phyloP scores from a whole-genome alignment of 768 basidiomycete genomes.

The Macrocybe gigantea region DNA sequence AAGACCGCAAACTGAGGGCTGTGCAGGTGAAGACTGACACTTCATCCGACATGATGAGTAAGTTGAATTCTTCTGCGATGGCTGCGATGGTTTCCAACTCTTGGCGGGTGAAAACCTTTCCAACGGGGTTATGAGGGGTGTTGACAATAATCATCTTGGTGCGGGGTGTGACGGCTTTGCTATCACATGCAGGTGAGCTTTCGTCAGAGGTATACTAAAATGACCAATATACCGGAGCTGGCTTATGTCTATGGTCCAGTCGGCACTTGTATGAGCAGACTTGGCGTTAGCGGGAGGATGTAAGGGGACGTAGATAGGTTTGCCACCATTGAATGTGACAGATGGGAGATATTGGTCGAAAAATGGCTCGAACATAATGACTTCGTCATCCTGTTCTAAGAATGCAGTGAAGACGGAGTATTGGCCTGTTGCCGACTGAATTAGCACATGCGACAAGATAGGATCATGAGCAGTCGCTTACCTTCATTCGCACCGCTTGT shows the following conservation, averaged over 20 bases:
- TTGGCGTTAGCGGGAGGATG: constrained; percentile 66
- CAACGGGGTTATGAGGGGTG: constrained; percentile 97
- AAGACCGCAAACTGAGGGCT: not conserved
- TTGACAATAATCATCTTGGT: constrained; percentile 96
- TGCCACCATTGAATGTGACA: constrained; percentile 90
- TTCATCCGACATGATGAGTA: constrained; percentile 93
- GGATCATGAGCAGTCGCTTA: constrained; percentile 19
- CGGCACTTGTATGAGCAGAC: constrained; percentile 50
- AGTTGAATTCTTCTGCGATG: constrained; percentile 86
- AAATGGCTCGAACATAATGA: constrained; percentile 98
- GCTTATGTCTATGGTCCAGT: constrained; percentile 89
- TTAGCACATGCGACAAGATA: not conserved
- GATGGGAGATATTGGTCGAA: constrained; percentile 95
- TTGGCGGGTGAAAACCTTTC: constrained; percentile 84
- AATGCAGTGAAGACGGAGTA: constrained; percentile 93
- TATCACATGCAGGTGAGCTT: constrained; percentile 16
- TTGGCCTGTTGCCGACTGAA: constrained; percentile 51
- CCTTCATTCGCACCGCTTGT: constrained; percentile 98
- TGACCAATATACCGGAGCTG: constrained; percentile 50
- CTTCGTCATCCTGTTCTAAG: constrained; percentile 89
- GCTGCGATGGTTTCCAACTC: constrained; percentile 85
- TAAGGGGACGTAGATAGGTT: constrained; percentile 90
- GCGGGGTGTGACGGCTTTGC: constrained; percentile 78
- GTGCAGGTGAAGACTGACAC: constrained; percentile 53
- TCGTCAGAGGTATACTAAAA: not conserved